Evolutionary conservation across 495 filamentous ascomycete species (phyloP), one percentile per base, ranked within the genome.

Genomic region (Talaromyces liani): DNA sequence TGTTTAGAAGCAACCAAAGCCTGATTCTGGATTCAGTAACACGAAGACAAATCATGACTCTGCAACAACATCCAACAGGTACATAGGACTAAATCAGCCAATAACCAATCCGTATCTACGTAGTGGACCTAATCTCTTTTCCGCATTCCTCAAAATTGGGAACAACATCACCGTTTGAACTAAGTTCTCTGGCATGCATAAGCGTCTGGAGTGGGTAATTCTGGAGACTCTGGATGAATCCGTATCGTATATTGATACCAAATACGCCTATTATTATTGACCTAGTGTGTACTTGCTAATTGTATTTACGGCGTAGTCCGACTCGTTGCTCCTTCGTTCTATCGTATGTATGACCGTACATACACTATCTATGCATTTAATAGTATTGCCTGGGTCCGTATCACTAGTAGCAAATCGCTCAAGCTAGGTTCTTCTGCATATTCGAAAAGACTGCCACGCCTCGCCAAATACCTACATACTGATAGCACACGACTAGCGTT

Each of bases 131-230:
- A 56, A 56, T 14, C 16, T 58, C 56, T 58, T 22, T 58, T 60
- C 36, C 22, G 29, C 45, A 47, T 49, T 61, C 34, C 60, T 62
- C 60, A 62, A 62, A 62, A 54, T 47, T 62, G 51, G 60, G 60
- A 31, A 62, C 60, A 62, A 3, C 39, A 33, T 33, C 56, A 20
- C 47, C 60, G 60, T 62, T 62, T 60, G 41, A 49, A 62, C 45
- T 62, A 62, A 58, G 27, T 62, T 49, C 27, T 39, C 27, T 62
- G 60, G 60, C 60, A 62, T 62, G 60, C 60, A 62, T 51, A 62
- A 62, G 60, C 60, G 60, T 34, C 18, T 16, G 8, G 16, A 54
- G 60, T 54, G 60, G 60, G 36, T 58, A 58, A 20, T 16, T 34
- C n/a, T 22, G 20, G 51, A 27, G 51, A 18, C 20, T 54, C 7